These are phyloP conservation scores for Saturnispora zaruensis DNA, from an alignment of 805 yeast species.

Conservation along the genomic window DNA sequence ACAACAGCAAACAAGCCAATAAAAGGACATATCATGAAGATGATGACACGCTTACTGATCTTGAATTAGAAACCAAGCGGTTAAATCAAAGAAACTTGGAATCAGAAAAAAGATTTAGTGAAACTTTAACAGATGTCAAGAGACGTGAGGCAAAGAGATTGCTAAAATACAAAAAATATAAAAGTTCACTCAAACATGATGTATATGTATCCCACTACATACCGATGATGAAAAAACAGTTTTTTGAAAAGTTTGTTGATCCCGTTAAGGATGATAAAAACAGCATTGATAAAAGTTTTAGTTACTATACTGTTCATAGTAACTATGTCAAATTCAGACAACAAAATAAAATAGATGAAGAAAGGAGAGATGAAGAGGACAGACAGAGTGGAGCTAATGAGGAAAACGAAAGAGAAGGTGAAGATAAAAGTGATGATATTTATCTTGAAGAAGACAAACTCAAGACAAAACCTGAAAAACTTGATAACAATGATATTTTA, in stretches of 20 bases:
- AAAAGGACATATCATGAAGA: conserved; percentile 24
- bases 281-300: conserved; percentile 27
- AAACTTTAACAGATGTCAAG: conserved; percentile 15
- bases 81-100: conserved; percentile 16
- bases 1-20: conserved; percentile 26
- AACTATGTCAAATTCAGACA: conserved; percentile 36
- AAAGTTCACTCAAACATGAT: conserved; percentile 23
- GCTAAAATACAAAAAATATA: conserved; percentile 29
- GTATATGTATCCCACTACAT: conserved; percentile 16
- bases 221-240: conserved; percentile 19
- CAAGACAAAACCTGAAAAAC: neutral
- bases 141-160: conserved; percentile 25
- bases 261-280: conserved; percentile 19
- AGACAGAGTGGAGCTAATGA: conserved; percentile 16
- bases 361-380: conserved; percentile 29
- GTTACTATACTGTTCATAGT: conserved; percentile 35
- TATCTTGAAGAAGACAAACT: neutral
- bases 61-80: conserved; percentile 18
- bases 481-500: neutral
- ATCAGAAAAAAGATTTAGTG: conserved; percentile 14
- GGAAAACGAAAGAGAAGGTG: conserved; percentile 19
- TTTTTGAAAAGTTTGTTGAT: conserved; percentile 25
- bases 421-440: conserved; percentile 13
- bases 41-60: conserved; percentile 21
- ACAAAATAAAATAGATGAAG: conserved; percentile 32